Percentiles rank a stretch among this genome's conserved stretches.
These are phyloP conservation scores for Epichloe gansuensis DNA, from an alignment of 2,329 filamentous ascomycete species.

Conservation along the genomic window DNA sequence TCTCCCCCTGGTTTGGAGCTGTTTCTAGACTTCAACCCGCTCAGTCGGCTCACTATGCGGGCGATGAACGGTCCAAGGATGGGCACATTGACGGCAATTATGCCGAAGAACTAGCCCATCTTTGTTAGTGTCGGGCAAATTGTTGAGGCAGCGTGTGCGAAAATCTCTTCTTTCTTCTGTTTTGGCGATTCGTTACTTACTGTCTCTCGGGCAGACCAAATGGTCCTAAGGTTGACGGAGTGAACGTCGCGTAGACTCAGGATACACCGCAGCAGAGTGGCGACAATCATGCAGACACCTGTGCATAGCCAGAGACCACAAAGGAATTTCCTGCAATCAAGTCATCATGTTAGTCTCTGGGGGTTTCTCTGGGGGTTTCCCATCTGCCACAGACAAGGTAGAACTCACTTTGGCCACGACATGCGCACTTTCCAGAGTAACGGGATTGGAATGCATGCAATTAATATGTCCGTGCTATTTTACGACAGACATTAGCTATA, in stretches of 20 bases:
- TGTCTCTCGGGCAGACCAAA: slow-evolving; percentile 21
- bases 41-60: slow-evolving; percentile 10
- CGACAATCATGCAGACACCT: slow-evolving; percentile 26
- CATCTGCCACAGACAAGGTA: background rate
- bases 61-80: slow-evolving; percentile 6
- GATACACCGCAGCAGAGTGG: slow-evolving; percentile 28
- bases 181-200: slow-evolving; percentile 11
- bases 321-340: slow-evolving; percentile 18
- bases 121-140: no score
- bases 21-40: slow-evolving; percentile 18
- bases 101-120: slow-evolving; percentile 26
- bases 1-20: background rate
- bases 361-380: no score
- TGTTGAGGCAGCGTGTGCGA: background rate
- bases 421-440: slow-evolving; percentile 27
- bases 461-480: slow-evolving; percentile 24
- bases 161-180: background rate
- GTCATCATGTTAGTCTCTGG: background rate
- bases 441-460: slow-evolving; percentile 28
- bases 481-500: background rate
- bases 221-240: slow-evolving; percentile 23
- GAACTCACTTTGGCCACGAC: slow-evolving; percentile 6
- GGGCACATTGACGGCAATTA: slow-evolving; percentile 29
- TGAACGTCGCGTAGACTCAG: slow-evolving; percentile 23
- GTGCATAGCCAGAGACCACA: slow-evolving; percentile 27